These are phyloP conservation scores for Trichoderma pleuroti DNA, from an alignment of 2,329 filamentous ascomycete species.

Conservation along the genomic window DNA sequence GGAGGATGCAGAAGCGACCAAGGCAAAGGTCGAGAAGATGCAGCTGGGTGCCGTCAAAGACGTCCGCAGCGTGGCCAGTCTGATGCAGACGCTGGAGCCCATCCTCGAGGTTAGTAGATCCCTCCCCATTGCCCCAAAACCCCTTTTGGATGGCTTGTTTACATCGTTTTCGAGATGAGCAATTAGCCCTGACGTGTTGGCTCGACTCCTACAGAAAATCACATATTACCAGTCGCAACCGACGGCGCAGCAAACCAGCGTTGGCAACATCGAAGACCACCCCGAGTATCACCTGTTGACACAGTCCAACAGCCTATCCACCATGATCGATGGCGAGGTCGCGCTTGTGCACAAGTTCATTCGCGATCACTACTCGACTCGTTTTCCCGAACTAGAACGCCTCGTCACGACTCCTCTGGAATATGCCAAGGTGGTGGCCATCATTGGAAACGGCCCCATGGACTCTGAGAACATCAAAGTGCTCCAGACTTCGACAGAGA, in stretches of 20 bases:
- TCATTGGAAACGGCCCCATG: slow-evolving; percentile 88
- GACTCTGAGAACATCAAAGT: slow-evolving; percentile 75
- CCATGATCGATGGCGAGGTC: slow-evolving; percentile 89
- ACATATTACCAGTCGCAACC: slow-evolving; percentile 68
- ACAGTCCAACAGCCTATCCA: slow-evolving; percentile 84
- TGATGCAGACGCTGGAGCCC: slow-evolving; percentile 79
- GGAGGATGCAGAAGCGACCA: slow-evolving; percentile 65
- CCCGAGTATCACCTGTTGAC: slow-evolving; percentile 87
- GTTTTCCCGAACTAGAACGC: slow-evolving; percentile 88
- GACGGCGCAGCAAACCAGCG: slow-evolving; percentile 58
- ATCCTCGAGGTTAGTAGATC: slow-evolving; percentile 70
- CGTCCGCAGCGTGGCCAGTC: slow-evolving; percentile 70
- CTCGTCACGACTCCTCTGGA: slow-evolving; percentile 89
- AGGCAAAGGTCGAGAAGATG: slow-evolving; percentile 80
- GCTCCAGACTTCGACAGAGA: slow-evolving; percentile 72
- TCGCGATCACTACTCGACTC: slow-evolving; percentile 87
- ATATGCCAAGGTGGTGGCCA: slow-evolving; percentile 91
- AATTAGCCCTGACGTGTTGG: slow-evolving; percentile 65
- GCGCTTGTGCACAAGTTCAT: slow-evolving; percentile 94
- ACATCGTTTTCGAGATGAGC: slow-evolving; percentile 45
- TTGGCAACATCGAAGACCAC: slow-evolving; percentile 87
- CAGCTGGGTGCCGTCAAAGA: slow-evolving; percentile 69
- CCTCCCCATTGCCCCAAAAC: slow-evolving; percentile 18
- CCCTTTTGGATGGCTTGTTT: slow-evolving; percentile 47
- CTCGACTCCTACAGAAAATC: slow-evolving; percentile 65